These are phyloP conservation scores for Neurospora sp. DNA, from an alignment of 495 filamentous ascomycete species.

Conservation along the genomic window DNA sequence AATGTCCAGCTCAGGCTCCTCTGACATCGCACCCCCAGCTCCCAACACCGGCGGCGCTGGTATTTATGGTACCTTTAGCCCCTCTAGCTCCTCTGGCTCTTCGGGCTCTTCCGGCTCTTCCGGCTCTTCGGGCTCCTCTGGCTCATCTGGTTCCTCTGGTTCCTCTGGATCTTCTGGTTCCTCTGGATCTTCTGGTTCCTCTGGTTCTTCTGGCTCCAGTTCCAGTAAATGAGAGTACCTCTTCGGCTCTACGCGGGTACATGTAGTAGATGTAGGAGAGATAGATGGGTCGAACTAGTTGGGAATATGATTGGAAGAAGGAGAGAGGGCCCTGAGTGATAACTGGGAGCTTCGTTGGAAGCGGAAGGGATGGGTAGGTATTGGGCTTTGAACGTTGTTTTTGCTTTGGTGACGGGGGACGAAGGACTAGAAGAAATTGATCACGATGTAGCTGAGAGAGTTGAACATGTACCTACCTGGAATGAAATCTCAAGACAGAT, in stretches of 20 bases:
- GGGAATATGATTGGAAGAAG: too few species aligned
- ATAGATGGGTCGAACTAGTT: too few species aligned
- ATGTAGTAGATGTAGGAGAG: neutral
- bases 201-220: neutral
- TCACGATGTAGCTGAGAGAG: too few species aligned
- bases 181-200: neutral
- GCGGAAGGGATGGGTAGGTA: too few species aligned
- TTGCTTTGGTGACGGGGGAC: too few species aligned
- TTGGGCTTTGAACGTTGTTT: too few species aligned
- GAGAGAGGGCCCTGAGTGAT: too few species aligned
- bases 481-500: too few species aligned
- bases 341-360: too few species aligned
- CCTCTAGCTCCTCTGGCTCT: neutral
- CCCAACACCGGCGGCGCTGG: neutral
- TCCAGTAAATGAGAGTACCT: neutral
- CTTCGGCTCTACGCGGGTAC: neutral
- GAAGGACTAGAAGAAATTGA: too few species aligned
- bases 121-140: accelerated
- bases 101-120: neutral
- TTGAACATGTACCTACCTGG: too few species aligned
- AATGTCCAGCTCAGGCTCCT: neutral
- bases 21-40: neutral
- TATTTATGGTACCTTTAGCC: neutral
- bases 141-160: neutral
- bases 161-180: neutral